A percentile compares a stretch with the other conserved stretches of the same genome.
Conservation (phyloP, 1,139 yeast genomes). For the Pichia sp. region DNA sequence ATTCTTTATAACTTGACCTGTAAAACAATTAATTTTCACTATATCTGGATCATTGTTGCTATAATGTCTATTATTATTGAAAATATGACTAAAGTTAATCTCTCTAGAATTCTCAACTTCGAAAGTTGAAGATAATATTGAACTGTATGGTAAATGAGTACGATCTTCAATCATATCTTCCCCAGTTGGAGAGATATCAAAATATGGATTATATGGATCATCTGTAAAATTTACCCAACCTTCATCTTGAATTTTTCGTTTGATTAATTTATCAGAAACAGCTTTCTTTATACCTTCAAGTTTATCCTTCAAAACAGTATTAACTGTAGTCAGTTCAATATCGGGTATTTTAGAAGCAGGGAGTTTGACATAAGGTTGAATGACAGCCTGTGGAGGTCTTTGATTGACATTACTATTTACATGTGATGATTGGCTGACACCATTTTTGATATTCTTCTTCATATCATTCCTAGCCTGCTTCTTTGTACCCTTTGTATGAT, state of each 20-base stretch:
- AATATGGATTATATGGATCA: constrained; percentile 83
- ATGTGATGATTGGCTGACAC: not conserved
- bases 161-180: constrained; percentile 41
- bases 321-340: constrained; percentile 79
- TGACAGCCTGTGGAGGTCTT: constrained; percentile 23
- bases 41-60: constrained; percentile 28
- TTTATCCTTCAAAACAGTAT: constrained; percentile 65
- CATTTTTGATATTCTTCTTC: not conserved
- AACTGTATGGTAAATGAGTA: constrained; percentile 69
- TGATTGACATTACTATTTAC: constrained; percentile 1
- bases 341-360: constrained; percentile 93
- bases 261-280: constrained; percentile 73
- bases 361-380: constrained; percentile 76
- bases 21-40: constrained; percentile 40
- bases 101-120: constrained; percentile 61
- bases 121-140: constrained; percentile 68
- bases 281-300: constrained; percentile 72
- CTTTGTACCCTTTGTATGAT: not conserved
- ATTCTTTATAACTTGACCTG: constrained; percentile 26
- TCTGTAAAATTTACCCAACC: constrained; percentile 81
- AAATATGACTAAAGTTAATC: constrained; percentile 31
- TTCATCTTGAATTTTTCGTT: constrained; percentile 61
- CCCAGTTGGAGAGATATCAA: constrained; percentile 55
- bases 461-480: not conserved
- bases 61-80: constrained; percentile 35